A percentile compares a stretch with the other conserved stretches of the same genome.
phyloP scores from a whole-genome alignment of 768 basidiomycete genomes.

The Boletus subcaerulescens region DNA sequence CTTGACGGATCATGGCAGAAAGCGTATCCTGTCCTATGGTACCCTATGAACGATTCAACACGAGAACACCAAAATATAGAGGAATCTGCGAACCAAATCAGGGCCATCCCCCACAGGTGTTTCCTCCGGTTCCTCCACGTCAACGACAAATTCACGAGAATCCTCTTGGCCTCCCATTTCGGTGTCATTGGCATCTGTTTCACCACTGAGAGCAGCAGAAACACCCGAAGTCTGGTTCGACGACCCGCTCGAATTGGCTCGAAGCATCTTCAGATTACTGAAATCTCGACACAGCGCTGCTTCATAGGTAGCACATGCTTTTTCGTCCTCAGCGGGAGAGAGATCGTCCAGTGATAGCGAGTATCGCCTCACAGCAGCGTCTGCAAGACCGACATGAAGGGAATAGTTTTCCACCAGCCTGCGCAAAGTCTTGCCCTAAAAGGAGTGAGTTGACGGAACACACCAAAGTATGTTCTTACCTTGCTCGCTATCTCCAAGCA shows the following conservation, averaged over 20 bases:
- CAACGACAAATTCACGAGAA: conserved; percentile 14
- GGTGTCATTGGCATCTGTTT: conserved; percentile 5
- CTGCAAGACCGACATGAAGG: conserved; percentile 42
- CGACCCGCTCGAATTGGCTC: conserved; percentile 18
- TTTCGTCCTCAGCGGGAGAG: conserved; percentile 50
- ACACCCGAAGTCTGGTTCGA: conserved; percentile 5
- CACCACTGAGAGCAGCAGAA: conserved; percentile 6
- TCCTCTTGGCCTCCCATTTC: conserved; percentile 15
- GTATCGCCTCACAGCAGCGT: conserved; percentile 49
- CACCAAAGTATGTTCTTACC: conserved; percentile 14
- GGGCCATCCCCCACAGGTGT: conserved; percentile 11
- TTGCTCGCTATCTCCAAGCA: conserved; percentile 63
- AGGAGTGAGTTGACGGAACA: conserved; percentile 10
- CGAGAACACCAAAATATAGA: neutral
- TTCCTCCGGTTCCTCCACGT: conserved; percentile 19
- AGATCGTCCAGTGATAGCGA: conserved; percentile 53
- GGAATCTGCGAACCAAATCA: conserved; percentile 23
- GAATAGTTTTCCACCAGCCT: conserved; percentile 50
- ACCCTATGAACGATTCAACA: conserved; percentile 44
- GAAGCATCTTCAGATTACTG: conserved; percentile 30
- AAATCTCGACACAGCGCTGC: conserved; percentile 58
- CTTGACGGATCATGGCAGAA: conserved; percentile 69
- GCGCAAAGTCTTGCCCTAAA: conserved; percentile 64
- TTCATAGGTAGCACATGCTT: conserved; percentile 42
- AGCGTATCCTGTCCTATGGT: conserved; percentile 69